Evolutionary conservation across 2,329 filamentous ascomycete species (phyloP), one percentile per base, ranked within the genome.

Genomic region (Cryphonectria nitschkei): DNA sequence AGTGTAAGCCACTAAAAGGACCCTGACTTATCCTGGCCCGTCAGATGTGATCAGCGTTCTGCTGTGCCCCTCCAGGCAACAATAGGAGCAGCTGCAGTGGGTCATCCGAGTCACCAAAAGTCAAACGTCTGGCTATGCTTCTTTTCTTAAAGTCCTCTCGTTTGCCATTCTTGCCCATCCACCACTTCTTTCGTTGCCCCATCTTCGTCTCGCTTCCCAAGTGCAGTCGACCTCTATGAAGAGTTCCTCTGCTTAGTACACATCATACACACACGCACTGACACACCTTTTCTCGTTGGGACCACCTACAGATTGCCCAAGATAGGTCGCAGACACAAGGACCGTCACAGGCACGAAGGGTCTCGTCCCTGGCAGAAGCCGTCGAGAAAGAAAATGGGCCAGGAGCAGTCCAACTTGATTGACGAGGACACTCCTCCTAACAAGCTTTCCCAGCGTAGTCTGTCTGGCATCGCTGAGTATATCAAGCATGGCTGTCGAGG

Each of bases 381-480:
- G 62, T 46, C 54, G 41, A 54, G 37, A 22, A 66, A 46, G 52
- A 62, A 83, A 69, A 98, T 98, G 95, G 95, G 95, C 71, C 94
- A 97, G 80, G 93, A 97, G 78, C 86, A 90, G 74, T 97, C 93
- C 34, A 85, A 83, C 43, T 83, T 87, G 68, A 80, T 95, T 74
- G 88, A 91, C 77, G 89, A 92, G 73, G 86, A 86, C 73, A 88
- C 88, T 67, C 82, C 83, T 52, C 89, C 95, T 1, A 78, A 84
- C 68, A 93, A 89, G 0, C 86, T 98, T 19, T 82, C 86, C 58
- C 88, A 87, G 43, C 89, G 94, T 69, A 92, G 87, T 39, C 80
- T 98, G 19, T 85, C 91, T 26, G 92, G 89, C 4, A 84, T 98
- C 54, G 95, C 94, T n/a, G 87, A 92, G 39, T 91, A 93, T 76